A percentile compares a stretch with the other conserved stretches of the same genome.
Conservation (phyloP, 2,329 filamentous ascomycete genomes). For the Metarhizium robertsii region DNA sequence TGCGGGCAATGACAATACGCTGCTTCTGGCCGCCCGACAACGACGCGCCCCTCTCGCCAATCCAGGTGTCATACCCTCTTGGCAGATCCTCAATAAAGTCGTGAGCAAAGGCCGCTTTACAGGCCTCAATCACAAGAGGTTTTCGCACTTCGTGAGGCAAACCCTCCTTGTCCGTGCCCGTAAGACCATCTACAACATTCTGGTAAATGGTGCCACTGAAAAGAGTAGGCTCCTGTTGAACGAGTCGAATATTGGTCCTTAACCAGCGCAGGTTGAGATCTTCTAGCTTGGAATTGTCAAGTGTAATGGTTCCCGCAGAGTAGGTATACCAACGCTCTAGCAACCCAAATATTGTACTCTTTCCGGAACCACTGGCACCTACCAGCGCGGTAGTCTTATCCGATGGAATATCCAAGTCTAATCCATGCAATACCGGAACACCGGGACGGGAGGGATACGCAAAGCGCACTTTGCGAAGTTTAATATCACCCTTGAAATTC, state of each 20-base stretch:
- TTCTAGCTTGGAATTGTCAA: conserved; percentile 33
- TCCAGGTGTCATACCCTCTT: conserved; percentile 48
- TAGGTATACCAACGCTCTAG: conserved; percentile 52
- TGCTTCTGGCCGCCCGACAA: conserved; percentile 60
- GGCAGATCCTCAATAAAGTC: conserved; percentile 43
- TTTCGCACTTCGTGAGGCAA: conserved; percentile 32
- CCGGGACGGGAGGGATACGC: conserved; percentile 48
- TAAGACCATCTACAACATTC: conserved; percentile 42
- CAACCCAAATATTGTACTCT: conserved; percentile 48
- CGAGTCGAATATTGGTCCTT: conserved; percentile 41
- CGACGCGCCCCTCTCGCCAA: conserved; percentile 56
- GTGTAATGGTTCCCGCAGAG: conserved; percentile 30
- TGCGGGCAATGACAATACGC: conserved; percentile 56
- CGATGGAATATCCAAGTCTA: conserved; percentile 33
- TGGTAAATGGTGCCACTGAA: conserved; percentile 43
- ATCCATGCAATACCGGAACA: conserved; percentile 31
- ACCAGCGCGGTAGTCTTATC: conserved; percentile 45
- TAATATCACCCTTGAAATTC: conserved; percentile 33
- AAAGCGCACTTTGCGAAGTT: conserved; percentile 39
- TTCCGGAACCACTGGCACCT: conserved; percentile 48
- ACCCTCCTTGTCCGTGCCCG: conserved; percentile 25
- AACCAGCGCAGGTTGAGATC: conserved; percentile 42
- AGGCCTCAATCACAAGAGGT: conserved; percentile 35
- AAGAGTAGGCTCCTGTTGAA: conserved; percentile 44
- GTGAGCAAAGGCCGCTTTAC: conserved; percentile 40